Conservation (phyloP, 495 filamentous ascomycete species). For the Letharia columbiana region DNA sequence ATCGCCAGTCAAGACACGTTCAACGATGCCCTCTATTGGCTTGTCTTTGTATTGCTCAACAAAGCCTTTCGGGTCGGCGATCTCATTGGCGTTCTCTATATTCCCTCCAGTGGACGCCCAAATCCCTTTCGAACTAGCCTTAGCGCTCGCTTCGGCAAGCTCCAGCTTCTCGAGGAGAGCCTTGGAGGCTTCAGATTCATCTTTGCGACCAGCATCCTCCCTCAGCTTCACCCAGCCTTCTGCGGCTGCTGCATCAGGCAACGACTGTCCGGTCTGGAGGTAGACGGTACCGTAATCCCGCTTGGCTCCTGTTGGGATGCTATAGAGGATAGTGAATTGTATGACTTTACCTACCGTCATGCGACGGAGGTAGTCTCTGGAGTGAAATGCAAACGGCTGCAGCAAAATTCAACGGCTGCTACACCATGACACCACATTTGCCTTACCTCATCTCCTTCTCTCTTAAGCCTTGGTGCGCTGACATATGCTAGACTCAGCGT, state of each 20-base stretch:
- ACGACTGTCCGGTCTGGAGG: constrained; percentile 59
- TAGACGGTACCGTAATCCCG: constrained; percentile 78
- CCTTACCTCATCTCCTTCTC: constrained; percentile 80
- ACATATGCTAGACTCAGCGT: constrained; percentile 86
- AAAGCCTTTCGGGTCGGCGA: constrained; percentile 61
- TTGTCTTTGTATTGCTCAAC: constrained; percentile 70
- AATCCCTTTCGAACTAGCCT: constrained; percentile 64
- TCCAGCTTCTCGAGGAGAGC: constrained; percentile 66
- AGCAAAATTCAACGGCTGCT: constrained; percentile 5
- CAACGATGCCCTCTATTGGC: constrained; percentile 68
- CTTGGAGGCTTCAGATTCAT: constrained; percentile 66
- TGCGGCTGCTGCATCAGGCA: constrained; percentile 72
- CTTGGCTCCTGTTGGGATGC: constrained; percentile 66
- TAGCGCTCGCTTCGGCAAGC: constrained; percentile 71
- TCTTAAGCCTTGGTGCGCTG: constrained; percentile 72
- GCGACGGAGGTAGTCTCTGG: constrained; percentile 81
- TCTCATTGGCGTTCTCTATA: constrained; percentile 71
- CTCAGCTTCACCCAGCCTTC: constrained; percentile 87
- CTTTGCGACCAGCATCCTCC: constrained; percentile 82
- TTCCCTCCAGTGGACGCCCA: constrained; percentile 53
- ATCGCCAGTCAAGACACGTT: constrained; percentile 85
- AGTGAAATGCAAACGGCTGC: constrained; percentile 77
- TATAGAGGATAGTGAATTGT: constrained; percentile 74
- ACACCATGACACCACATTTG: background rate
- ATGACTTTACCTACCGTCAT: constrained; percentile 77